These are phyloP conservation scores for Scopulariopsis brevicaulis DNA, from an alignment of 2,329 filamentous ascomycete genomes.

Conservation along the genomic window DNA sequence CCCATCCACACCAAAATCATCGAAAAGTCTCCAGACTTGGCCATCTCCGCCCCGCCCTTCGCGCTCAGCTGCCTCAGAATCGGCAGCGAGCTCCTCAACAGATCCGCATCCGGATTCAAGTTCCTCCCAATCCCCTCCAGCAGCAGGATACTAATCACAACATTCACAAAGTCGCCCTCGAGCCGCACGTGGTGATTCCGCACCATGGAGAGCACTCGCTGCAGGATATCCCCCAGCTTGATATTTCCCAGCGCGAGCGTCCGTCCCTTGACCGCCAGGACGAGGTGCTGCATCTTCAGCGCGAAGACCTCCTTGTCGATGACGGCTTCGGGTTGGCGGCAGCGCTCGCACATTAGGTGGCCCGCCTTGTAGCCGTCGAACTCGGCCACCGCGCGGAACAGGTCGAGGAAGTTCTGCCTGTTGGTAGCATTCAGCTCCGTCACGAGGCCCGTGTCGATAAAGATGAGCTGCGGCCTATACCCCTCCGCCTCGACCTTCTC, in stretches of 20 bases:
- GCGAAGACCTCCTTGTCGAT: constrained; percentile 85
- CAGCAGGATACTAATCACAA: constrained; percentile 87
- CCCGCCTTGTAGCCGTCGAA: constrained; percentile 96
- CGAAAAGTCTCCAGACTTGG: constrained; percentile 62
- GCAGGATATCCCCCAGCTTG: constrained; percentile 90
- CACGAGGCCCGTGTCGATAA: constrained; percentile 93
- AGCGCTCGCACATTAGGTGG: constrained; percentile 90
- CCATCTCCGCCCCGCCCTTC: constrained; percentile 58
- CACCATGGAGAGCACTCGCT: constrained; percentile 86
- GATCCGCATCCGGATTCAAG: constrained; percentile 75
- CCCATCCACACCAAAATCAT: constrained; percentile 91
- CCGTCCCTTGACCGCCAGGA: constrained; percentile 77
- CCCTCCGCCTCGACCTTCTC: constrained; percentile 72
- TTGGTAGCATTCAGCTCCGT: constrained; percentile 86
- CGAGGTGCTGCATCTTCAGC: constrained; percentile 92
- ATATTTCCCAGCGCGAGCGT: constrained; percentile 90
- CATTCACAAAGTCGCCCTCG: constrained; percentile 97
- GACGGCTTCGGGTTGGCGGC: constrained; percentile 82
- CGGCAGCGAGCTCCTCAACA: constrained; percentile 76
- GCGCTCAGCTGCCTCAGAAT: constrained; percentile 82
- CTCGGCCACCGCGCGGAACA: constrained; percentile 91
- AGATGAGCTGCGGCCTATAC: constrained; percentile 87
- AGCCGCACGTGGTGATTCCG: constrained; percentile 83
- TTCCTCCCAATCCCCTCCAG: constrained; percentile 88
- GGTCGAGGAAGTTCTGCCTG: constrained; percentile 80